A percentile compares a stretch with the other conserved stretches of the same genome.
Conservation (phyloP, 805 yeast genomes). For the Yarrowia hollandica region DNA sequence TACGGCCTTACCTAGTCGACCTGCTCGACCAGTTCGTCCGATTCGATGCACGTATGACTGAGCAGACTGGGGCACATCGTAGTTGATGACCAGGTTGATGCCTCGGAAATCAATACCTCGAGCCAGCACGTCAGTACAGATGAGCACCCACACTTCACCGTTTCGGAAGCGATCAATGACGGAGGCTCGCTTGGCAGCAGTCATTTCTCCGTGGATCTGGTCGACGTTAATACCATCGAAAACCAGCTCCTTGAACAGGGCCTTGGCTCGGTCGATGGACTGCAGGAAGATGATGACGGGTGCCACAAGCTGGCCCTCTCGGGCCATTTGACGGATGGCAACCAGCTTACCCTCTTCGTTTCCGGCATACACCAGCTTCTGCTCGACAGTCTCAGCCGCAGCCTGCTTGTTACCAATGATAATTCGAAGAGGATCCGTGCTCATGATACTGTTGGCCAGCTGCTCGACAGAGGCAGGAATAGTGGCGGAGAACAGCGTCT, state of each 20-base stretch:
- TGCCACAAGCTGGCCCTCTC: conserved; percentile 72
- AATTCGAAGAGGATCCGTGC: conserved; percentile 71
- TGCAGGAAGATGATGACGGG: conserved; percentile 92
- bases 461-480: conserved; percentile 92
- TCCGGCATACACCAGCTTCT: conserved; percentile 81
- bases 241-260: conserved; percentile 85
- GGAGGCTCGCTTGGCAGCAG: conserved; percentile 81
- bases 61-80: conserved; percentile 92
- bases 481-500: conserved; percentile 91
- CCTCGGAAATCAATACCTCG: conserved; percentile 98
- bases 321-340: conserved; percentile 85
- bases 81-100: conserved; percentile 88
- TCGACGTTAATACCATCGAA: conserved; percentile 93
- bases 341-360: conserved; percentile 92
- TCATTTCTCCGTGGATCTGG: conserved; percentile 92
- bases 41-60: conserved; percentile 96
- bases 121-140: conserved; percentile 93
- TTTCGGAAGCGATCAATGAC: conserved; percentile 79
- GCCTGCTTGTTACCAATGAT: conserved; percentile 94
- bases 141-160: conserved; percentile 94
- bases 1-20: conserved; percentile 79
- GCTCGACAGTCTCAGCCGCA: conserved; percentile 81
- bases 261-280: conserved; percentile 90
- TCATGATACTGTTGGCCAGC: conserved; percentile 80
- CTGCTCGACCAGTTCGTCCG: conserved; percentile 98